Conservation (phyloP, 1,284 basidiomycete genomes). For the Porphyrellus sp. region DNA sequence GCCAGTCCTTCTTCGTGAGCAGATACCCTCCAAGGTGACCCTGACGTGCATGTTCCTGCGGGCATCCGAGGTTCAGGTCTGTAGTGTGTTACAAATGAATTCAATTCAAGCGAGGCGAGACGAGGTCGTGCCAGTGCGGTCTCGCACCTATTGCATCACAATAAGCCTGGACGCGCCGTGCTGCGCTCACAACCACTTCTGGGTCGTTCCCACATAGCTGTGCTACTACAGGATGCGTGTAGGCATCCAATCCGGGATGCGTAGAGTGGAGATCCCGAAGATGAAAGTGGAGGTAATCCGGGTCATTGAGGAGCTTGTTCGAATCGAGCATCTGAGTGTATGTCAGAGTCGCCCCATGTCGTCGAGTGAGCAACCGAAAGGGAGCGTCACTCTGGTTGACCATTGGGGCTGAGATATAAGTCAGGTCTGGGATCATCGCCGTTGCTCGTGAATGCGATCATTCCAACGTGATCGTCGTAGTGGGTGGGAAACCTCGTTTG, state of each 20-base stretch:
- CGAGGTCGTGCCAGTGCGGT: constrained; percentile 18
- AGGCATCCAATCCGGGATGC: constrained; percentile 20
- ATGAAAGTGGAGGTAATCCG: constrained; percentile 58
- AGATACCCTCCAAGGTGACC: constrained; percentile 74
- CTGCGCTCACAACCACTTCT: constrained; percentile 55
- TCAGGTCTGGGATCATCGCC: constrained; percentile 34
- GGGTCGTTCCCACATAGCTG: constrained; percentile 72
- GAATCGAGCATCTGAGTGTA: constrained; percentile 75
- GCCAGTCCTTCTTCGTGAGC: constrained; percentile 67
- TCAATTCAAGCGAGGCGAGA: neutral
- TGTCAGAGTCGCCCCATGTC: constrained; percentile 57
- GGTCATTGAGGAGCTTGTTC: constrained; percentile 54
- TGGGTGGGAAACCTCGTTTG: neutral
- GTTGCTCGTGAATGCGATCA: neutral
- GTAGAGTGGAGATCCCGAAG: constrained; percentile 47
- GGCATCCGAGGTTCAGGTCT: constrained; percentile 65
- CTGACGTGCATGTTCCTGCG: constrained; percentile 64
- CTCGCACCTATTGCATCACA: constrained; percentile 64
- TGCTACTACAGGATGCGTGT: constrained; percentile 54
- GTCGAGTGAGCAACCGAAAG: constrained; percentile 56
- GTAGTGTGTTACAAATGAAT: constrained; percentile 17
- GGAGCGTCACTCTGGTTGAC: constrained; percentile 72
- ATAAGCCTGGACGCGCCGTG: constrained; percentile 49
- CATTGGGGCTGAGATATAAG: constrained; percentile 61
- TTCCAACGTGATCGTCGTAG: neutral